Conservation (phyloP, 1,284 basidiomycete species). For the Sphagnurus paluster region DNA sequence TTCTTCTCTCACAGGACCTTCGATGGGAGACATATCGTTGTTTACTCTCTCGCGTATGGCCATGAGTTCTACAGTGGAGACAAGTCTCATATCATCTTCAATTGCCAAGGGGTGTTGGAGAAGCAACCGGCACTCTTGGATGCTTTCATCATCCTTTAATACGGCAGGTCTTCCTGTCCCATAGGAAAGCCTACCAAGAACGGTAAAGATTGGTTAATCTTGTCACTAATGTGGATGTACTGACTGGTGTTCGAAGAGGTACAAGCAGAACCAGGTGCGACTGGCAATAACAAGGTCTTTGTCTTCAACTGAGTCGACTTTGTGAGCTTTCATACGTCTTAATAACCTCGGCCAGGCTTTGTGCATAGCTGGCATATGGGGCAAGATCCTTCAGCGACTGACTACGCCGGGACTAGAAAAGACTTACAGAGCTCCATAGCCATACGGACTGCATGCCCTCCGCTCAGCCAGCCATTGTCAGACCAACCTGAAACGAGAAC, state of each 20-base stretch:
- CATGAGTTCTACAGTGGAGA: constrained; percentile 88
- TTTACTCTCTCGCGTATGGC: constrained; percentile 76
- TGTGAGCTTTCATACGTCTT: constrained; percentile 68
- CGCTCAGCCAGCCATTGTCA: constrained; percentile 89
- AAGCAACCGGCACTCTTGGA: constrained; percentile 78
- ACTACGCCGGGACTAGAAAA: not conserved
- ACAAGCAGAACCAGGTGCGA: constrained; percentile 88
- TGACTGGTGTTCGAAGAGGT: constrained; percentile 91
- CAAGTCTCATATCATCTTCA: constrained; percentile 92
- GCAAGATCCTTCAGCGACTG: constrained; percentile 1
- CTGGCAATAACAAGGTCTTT: constrained; percentile 77
- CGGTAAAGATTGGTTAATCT: constrained; percentile 3
- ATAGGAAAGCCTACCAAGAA: constrained; percentile 72
- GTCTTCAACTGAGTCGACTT: constrained; percentile 66
- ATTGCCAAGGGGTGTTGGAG: constrained; percentile 87
- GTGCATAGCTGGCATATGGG: constrained; percentile 66
- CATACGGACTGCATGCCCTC: constrained; percentile 91
- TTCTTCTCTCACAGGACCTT: constrained; percentile 65
- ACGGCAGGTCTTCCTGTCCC: constrained; percentile 92
- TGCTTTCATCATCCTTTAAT: constrained; percentile 88
- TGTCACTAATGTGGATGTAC: constrained; percentile 27
- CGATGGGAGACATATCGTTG: constrained; percentile 67
- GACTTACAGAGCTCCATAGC: constrained; percentile 83
- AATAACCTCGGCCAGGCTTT: constrained; percentile 85
- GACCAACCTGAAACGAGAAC: constrained; percentile 90